Evolutionary conservation across 176 grass and related monocot genomes (phyloP).

Genomic region (Triticum monococcum): DNA sequence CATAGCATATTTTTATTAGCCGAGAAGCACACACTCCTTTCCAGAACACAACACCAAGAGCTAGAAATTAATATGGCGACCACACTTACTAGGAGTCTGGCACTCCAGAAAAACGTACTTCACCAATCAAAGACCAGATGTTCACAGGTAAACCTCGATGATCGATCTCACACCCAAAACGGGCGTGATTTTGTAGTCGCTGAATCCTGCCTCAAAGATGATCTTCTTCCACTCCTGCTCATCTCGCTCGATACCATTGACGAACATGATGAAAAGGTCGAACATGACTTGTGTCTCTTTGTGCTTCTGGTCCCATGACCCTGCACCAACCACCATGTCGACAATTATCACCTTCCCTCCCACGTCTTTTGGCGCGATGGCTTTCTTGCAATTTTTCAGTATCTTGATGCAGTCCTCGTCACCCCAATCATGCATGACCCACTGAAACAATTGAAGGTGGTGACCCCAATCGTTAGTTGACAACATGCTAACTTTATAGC

Average conservation of each 20-base stretch:
- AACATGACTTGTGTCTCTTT: conserved; percentile 32
- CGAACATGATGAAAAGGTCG: conserved; percentile 38
- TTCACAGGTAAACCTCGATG: conserved; percentile 21
- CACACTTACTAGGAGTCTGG: no score
- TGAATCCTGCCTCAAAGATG: conserved; percentile 42
- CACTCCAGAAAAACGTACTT: no score
- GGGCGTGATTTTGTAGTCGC: conserved; percentile 40
- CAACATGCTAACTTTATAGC: not conserved
- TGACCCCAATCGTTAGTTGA: not conserved
- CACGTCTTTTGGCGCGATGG: conserved; percentile 16
- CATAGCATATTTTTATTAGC: no score
- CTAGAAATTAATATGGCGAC: not conserved
- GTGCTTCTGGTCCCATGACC: not conserved
- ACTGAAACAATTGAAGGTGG: conserved; percentile 13
- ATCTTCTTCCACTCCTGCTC: conserved; percentile 54
- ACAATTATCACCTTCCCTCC: conserved; percentile 59
- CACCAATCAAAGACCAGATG: not conserved
- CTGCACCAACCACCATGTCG: conserved; percentile 31
- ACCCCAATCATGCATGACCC: conserved; percentile 55
- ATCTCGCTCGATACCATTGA: conserved; percentile 34
- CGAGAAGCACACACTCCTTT: not conserved
- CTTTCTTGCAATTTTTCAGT: conserved; percentile 44
- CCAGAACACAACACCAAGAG: not conserved
- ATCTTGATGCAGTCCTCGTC: conserved; percentile 45
- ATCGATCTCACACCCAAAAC: conserved; percentile 29